Base-by-base conservation (phyloP, 2,329 filamentous ascomycete species). In the Aspergillus spinulosporus region DNA sequence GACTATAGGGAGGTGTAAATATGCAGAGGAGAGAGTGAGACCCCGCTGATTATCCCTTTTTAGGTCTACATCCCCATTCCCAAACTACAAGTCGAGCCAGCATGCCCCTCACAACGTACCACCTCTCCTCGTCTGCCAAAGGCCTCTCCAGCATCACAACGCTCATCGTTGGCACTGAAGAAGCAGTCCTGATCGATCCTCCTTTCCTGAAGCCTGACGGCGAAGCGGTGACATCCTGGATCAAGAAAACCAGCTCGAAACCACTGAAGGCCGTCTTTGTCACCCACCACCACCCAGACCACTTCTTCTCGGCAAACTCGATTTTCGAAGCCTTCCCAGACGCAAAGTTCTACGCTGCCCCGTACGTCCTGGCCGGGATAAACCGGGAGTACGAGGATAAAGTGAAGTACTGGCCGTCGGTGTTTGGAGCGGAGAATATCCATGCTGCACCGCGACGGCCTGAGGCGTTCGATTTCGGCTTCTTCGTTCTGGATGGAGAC, bases 211-310 rank as follows among this genome's bases (percentile, higher is more conserved):
- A 72, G 4, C 63, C 63, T 3, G 69, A 72, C 52, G 69, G 68
- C 32, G 45, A 64, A 4, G 58, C 66, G 6, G 63, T 69, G 3
- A 62, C 70, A 8, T n/a, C 40, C 34, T 71, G 67, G 64, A 59
- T 71, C 34, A 64, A 66, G 37, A 34, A 58, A 4, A 71, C 54
- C 4, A 67, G 63, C 3, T 29, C 48, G 3, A 47, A 62, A 2
- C 63, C 67, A 1, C 50, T 72, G 5, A 64, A 63, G 44, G 70
- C 67, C 3, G 59, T 73, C 36, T 73, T 72, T 53, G 61, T 70
- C 15, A 72, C 70, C 6, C 69, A 72, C 57, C 71, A 73, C 50
- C 70, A 71, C 51, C 68, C 69, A 5, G 69, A 72, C 56, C 68
- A 73, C 59, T 72, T 68, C 56, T 69, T 69, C 59, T 62, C 65